Evolutionary conservation across 495 filamentous ascomycete genomes (phyloP), one percentile per base, ranked within the genome.

Genomic region (Penicillium salamii): DNA sequence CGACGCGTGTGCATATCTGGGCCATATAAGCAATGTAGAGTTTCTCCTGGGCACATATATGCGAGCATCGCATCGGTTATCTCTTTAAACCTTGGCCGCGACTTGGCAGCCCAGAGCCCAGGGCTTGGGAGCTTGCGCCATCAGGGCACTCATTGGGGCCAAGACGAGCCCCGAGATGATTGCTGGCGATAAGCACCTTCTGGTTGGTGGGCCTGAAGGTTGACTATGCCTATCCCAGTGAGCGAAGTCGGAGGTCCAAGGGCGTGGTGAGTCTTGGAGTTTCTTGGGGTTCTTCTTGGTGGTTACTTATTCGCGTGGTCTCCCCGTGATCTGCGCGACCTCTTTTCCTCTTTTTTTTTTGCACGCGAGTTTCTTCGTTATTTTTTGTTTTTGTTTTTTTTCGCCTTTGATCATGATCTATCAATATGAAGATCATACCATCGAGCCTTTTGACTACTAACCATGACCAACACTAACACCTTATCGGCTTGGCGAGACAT

Each of bases 211-310:
- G 34, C 17, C 23, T 17, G 21, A 20, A 18, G 38, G 1, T 26
- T 15, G 18, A 9, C 26, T 12, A 19, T 35, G 31, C 36, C 29
- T 18, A 35, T 24, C 13, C n/a, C 7, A 37, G 18, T 18, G 29
- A 54, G 56, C 59, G 59, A 62, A 50, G 42, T 62, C 59, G 59
- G 59, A 62, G 56, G 40, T 39, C 53, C 49, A 62, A 57, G 53
- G 32, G 46, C 20, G 20, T 46, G 12, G 41, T 31, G 34, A 23
- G 13, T 54, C 40, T 49, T 37, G 24, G 37, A 15, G 12, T 32
- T 38, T 54, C 40, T 49, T 37, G 24, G 37, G 15, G 12, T 28
- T 38, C 19, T 43, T 26, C 42, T 39, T 35, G 33, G 43, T 26
- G 20, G 13, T 57, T 62, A 49, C 54, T 51, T 58, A 58, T 45